Evolutionary conservation across 1,284 basidiomycete species (phyloP).

Genomic region (Leccinum pachyderme): DNA sequence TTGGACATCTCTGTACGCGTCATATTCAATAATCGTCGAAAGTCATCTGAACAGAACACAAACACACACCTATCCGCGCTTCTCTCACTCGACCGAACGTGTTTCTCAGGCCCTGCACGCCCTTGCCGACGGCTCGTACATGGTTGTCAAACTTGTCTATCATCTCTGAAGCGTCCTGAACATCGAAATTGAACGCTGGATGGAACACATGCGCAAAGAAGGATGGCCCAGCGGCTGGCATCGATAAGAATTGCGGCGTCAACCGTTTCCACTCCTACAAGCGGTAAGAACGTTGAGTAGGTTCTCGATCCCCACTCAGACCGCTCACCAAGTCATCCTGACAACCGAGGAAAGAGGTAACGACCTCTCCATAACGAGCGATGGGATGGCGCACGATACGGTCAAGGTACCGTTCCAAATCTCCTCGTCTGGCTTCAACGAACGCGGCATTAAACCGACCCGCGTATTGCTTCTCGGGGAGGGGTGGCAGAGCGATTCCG

Average conservation of each 20-base stretch:
- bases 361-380: slow-evolving; percentile 71
- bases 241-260: slow-evolving; percentile 57
- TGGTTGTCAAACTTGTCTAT: slow-evolving; percentile 65
- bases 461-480: slow-evolving; percentile 82
- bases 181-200: slow-evolving; percentile 80
- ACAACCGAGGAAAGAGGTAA: slow-evolving; percentile 79
- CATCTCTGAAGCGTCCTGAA: slow-evolving; percentile 58
- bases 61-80: slow-evolving; percentile 58
- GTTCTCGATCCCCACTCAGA: slow-evolving; percentile 3
- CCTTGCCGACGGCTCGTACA: slow-evolving; percentile 59
- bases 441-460: slow-evolving; percentile 79
- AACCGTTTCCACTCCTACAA: slow-evolving; percentile 69
- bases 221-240: slow-evolving; percentile 60
- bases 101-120: slow-evolving; percentile 64
- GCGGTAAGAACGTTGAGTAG: slow-evolving; percentile 8
- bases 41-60: not conserved
- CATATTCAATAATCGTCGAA: not conserved
- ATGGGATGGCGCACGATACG: slow-evolving; percentile 76
- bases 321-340: slow-evolving; percentile 65
- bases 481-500: slow-evolving; percentile 73
- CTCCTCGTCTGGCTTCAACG: slow-evolving; percentile 76
- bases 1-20: slow-evolving; percentile 62
- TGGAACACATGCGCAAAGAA: slow-evolving; percentile 83
- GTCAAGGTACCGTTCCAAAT: slow-evolving; percentile 75
- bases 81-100: slow-evolving; percentile 63